phyloP scores from a whole-genome alignment of 1,139 yeast species.

The Geotrichum citri-aurantii region DNA sequence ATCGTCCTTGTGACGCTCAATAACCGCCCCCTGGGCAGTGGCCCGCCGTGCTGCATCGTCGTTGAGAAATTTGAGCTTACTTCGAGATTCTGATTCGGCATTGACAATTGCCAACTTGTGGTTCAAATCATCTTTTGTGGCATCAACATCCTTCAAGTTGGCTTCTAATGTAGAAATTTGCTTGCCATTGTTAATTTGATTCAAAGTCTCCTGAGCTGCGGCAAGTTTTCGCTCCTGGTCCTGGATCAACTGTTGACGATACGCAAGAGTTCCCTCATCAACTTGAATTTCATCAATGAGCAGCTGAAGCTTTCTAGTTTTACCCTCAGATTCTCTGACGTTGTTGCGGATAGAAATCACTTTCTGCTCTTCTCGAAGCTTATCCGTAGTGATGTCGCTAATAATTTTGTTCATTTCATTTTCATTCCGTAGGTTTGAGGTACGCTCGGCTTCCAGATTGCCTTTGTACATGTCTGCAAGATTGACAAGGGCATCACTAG shows the following conservation, averaged over 20 bases:
- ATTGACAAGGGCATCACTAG: background rate
- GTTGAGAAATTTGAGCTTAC: slow-evolving; percentile 44
- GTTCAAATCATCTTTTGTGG: slow-evolving; percentile 50
- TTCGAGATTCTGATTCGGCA: slow-evolving; percentile 54
- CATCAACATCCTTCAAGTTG: slow-evolving; percentile 44
- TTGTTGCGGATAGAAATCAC: slow-evolving; percentile 39
- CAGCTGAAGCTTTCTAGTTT: slow-evolving; percentile 37
- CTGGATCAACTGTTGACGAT: slow-evolving; percentile 38
- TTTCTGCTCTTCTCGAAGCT: slow-evolving; percentile 43
- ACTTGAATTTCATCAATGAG: slow-evolving; percentile 38
- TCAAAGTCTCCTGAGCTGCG: slow-evolving; percentile 16
- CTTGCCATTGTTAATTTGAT: slow-evolving; percentile 34
- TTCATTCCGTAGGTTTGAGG: slow-evolving; percentile 21
- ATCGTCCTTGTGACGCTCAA: slow-evolving; percentile 23
- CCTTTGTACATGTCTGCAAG: background rate
- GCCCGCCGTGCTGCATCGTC: slow-evolving; percentile 37
- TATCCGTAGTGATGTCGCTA: slow-evolving; percentile 35
- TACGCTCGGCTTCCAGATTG: slow-evolving; percentile 11
- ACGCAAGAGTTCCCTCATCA: slow-evolving; percentile 41
- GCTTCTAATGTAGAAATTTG: slow-evolving; percentile 42
- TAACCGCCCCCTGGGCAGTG: slow-evolving; percentile 29
- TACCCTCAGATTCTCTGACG: slow-evolving; percentile 30
- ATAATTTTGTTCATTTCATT: slow-evolving; percentile 26
- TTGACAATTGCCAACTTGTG: slow-evolving; percentile 48
- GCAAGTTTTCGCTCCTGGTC: slow-evolving; percentile 35